Evolutionary conservation across 176 grass and related monocot species (phyloP), one percentile per base, ranked within the genome.

Genomic region (Lolium rigidum): DNA sequence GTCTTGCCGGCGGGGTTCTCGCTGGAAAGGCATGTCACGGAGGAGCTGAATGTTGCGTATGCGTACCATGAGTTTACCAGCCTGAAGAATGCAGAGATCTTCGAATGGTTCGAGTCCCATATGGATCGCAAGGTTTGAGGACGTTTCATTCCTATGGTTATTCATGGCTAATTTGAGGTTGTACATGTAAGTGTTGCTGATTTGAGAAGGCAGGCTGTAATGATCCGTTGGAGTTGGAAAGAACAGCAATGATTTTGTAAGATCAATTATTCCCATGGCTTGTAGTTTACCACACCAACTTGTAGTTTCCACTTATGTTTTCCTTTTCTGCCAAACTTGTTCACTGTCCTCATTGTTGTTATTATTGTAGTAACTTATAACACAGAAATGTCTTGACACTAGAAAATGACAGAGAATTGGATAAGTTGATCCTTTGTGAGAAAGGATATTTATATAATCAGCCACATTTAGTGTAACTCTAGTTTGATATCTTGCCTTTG

Each of bases 31-130:
- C 97, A 98, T 88, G 92, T 98, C 25, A 94, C 80, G 2, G 94
- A 98, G 87, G 97, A 98, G 88, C 60, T 98, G 25, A 98, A 98
- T 88, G 47, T 95, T 92, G 97, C 94, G 59, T 95, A 84, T 77
- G 97, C 87, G 1, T 94, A 86, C 22, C 94, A 98, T 80, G 97
- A 98, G 75, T 94, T 98, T 74, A 94, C 93, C 24, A 91, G 97
- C 84, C 88, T 94, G 4, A 73, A 92, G 77, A 83, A 93, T 63
- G 50, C 64, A 37, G 90, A 94, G 28, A 95, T 98, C 82, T 94
- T 98, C 48, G 22, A 88, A 35, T 98, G 96, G 96, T 98, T 92
- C 47, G 86, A 92, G 76, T 94, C 86, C 12, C 91, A 98, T 78
- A 94, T 94, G 91, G 24, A 82, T 64, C 77, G 72, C 82, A 88